Percentiles rank a stretch among this genome's conserved stretches.
Evolutionary conservation across 257 asterid genomes (phyloP).

Genomic region (Gardenia jasminoides): DNA sequence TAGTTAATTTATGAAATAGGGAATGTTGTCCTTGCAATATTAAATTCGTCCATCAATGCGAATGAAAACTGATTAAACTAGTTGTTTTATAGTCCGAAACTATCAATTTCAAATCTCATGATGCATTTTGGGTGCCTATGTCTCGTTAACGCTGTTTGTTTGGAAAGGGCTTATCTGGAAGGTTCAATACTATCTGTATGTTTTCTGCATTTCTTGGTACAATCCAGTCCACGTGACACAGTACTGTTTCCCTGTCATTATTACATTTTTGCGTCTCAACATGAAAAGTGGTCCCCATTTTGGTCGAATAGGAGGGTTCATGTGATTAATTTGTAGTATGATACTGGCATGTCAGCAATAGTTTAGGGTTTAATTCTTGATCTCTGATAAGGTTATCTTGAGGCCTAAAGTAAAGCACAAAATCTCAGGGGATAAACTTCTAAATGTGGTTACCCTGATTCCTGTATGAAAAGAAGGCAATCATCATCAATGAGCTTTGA

Average conservation of each 20-base stretch:
- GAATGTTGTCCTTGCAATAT: not conserved
- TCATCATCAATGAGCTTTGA: not conserved
- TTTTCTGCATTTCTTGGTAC: not conserved
- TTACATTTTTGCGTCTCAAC: not conserved
- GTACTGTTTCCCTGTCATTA: not conserved
- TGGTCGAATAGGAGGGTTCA: not conserved
- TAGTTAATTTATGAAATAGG: not conserved
- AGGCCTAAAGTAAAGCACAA: not conserved
- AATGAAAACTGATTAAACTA: not conserved
- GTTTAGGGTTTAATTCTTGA: not conserved
- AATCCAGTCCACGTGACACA: constrained; percentile 14
- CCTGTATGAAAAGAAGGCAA: not conserved
- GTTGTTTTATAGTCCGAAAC: not conserved
- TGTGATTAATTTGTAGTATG: not conserved
- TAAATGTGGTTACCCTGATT: not conserved
- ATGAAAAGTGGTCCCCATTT: not conserved
- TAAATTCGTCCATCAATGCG: not conserved
- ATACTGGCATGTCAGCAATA: not conserved
- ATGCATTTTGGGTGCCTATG: not conserved
- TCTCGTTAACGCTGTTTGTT: not conserved
- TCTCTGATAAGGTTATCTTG: not conserved
- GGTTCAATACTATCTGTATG: not conserved
- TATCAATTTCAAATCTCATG: not conserved
- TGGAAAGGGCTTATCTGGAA: not conserved
- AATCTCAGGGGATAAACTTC: not conserved